Evolutionary conservation across 1,139 yeast genomes (phyloP), one percentile per base, ranked within the genome.

Genomic region (Candida frijolesensis): DNA sequence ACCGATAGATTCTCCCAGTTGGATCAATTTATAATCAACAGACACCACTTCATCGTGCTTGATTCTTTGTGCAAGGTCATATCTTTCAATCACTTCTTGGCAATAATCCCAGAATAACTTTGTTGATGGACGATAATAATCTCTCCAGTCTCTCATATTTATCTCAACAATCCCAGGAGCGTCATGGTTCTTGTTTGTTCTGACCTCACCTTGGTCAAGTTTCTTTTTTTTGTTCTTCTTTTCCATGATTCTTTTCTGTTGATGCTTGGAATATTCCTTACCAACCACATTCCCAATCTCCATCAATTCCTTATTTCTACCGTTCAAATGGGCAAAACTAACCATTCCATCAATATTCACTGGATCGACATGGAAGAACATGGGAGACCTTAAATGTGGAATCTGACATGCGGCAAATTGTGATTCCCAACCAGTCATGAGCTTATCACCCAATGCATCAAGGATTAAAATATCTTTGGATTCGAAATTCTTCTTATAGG

Each of bases 291-390:
- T 75, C 30, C 67, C 66, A 43, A 78, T 76, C 53, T 76, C 79
- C 65, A 64, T 70, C 51, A 76, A 59, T 45, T 76, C 78, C 8
- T 54, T 48, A 48, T 75, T 71, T 22, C 79, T 57, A 14, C 63
- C 64, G 34, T 61, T 55, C 15, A 56, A 50, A 51, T 71, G 66
- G 1, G 82, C 76, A 64, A 60, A 77, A n/a, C 73, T 70, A 15
- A 72, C 70, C 62, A 78, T 56, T 0, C 75, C 79, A 57, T 77
- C 82, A 22, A 77, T 62, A 58, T 74, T 76, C 3, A 64, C 70
- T 0, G 82, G 81, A 52, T 78, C 82, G 0, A 76, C 73, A 53
- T 77, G 82, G 58, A 78, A 78, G 52, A 77, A 76, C 81, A 78
- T 77, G 2, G 82, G 82, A 1, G 79, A 74, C 25, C 82, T 56